Conservation (phyloP, 768 basidiomycete genomes). For the Suillus subalutaceus region DNA sequence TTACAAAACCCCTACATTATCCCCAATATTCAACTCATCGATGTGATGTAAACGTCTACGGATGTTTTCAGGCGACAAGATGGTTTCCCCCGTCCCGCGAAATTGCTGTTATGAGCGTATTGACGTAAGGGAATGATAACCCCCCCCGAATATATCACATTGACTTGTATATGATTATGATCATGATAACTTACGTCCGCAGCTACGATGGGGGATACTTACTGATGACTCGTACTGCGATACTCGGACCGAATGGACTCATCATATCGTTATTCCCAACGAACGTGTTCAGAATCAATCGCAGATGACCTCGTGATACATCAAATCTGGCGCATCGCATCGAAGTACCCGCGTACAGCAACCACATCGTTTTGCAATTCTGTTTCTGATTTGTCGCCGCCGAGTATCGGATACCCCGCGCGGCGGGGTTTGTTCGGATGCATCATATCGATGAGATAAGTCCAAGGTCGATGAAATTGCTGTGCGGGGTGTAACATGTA, state of each 20-base stretch:
- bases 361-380: neutral
- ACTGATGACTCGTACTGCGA: neutral
- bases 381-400: neutral
- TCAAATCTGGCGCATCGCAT: neutral
- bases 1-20: neutral
- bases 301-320: neutral
- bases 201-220: neutral
- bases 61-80: neutral
- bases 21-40: conserved; percentile 6
- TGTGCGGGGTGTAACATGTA: neutral
- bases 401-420: neutral
- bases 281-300: neutral
- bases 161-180: neutral
- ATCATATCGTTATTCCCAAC: neutral
- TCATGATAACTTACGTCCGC: neutral
- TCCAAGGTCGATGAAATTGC: neutral
- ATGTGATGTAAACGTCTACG: neutral
- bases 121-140: neutral
- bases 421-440: neutral
- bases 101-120: neutral
- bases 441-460: neutral
- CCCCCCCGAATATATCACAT: neutral
- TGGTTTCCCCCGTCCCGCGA: neutral
- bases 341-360: neutral
- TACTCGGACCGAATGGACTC: neutral